These are phyloP conservation scores for Danielia oregonensis DNA, from an alignment of 805 yeast genomes.

Conservation along the genomic window DNA sequence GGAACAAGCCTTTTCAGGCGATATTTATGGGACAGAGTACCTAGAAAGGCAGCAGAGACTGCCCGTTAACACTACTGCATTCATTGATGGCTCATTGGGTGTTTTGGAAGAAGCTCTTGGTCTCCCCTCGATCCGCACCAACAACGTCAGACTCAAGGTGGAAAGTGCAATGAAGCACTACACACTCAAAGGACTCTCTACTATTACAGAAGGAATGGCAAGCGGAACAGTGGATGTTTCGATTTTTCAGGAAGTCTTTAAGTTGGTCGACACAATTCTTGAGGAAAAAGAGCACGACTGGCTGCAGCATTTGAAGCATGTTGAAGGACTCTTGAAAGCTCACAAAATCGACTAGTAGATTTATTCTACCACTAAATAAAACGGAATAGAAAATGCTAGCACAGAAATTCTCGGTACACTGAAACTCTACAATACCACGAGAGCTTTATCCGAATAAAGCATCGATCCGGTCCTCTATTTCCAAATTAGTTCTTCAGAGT, in stretches of 20 bases:
- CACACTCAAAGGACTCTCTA: constrained; percentile 5
- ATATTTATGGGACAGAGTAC: constrained; percentile 13
- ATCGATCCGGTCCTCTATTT: too few species aligned
- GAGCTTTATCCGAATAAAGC: too few species aligned
- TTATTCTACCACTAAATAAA: too few species aligned
- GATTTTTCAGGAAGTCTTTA: constrained; percentile 2
- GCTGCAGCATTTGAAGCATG: constrained; percentile 7
- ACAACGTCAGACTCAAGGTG: constrained; percentile 6
- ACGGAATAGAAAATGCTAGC: too few species aligned
- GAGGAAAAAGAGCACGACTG: constrained; percentile 12
- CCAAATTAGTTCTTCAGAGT: too few species aligned
- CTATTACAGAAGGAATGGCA: constrained; percentile 11
- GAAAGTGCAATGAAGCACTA: constrained; percentile 14
- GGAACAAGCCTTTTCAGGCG: constrained; percentile 1
- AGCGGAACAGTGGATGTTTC: neutral
- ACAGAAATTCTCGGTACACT: too few species aligned
- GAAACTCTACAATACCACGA: too few species aligned
- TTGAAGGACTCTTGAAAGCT: constrained; percentile 2
- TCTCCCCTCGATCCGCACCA: constrained; percentile 4
- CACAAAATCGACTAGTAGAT: too few species aligned
- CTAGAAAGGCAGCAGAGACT: constrained; percentile 2
- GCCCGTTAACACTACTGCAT: constrained; percentile 4
- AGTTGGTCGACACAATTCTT: constrained; percentile 10
- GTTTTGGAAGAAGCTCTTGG: constrained; percentile 3
- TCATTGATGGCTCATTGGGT: constrained; percentile 3